Conservation (phyloP, 768 basidiomycete species). For the Pisolithus microcarpus region DNA sequence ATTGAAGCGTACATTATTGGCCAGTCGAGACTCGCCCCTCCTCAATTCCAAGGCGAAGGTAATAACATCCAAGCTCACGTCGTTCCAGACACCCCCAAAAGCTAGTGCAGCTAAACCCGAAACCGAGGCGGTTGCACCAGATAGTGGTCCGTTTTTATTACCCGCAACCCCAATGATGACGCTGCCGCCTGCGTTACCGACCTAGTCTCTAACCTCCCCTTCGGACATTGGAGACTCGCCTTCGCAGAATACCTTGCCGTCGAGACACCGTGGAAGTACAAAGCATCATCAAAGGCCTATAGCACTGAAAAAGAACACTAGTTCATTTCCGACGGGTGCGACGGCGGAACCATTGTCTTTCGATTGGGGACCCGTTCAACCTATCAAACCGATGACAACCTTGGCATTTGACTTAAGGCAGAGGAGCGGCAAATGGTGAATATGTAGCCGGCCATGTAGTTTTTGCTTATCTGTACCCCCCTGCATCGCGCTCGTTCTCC, state of each 20-base stretch:
- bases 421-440: neutral
- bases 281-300: no score
- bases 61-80: no score
- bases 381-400: conserved; percentile 12
- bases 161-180: conserved; percentile 16
- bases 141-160: neutral
- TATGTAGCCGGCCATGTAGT: no score
- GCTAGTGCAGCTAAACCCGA: no score
- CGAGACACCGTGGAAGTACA: no score
- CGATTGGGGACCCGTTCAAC: conserved; percentile 21
- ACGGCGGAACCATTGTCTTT: conserved; percentile 6
- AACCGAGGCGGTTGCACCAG: neutral
- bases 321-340: neutral
- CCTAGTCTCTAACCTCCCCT: conserved; percentile 18
- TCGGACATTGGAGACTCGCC: conserved; percentile 13
- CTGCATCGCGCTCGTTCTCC: no score
- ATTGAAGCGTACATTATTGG: no score
- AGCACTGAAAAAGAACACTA: conserved; percentile 21
- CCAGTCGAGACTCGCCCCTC: no score
- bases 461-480: no score
- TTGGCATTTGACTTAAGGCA: neutral
- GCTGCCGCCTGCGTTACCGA: conserved; percentile 18
- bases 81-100: no score
- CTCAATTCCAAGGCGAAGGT: no score
- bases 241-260: no score